Evolutionary conservation across 139 green algal genomes (phyloP).

Genomic region (Chlorella vulgaris): DNA sequence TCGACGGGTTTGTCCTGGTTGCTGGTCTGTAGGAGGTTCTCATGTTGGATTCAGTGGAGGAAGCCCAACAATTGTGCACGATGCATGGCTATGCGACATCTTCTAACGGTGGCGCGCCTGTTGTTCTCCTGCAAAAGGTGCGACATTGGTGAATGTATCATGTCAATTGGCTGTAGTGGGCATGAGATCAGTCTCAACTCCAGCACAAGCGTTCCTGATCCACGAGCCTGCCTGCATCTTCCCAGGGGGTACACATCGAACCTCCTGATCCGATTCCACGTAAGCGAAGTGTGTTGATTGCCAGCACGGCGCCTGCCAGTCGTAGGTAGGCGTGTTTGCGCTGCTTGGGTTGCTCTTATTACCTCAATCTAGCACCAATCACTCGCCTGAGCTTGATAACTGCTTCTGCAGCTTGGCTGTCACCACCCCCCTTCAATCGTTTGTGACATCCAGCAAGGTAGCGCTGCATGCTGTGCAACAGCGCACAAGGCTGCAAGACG

Average conservation of each 20-base stretch:
- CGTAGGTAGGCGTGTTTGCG: slow-evolving; percentile 14
- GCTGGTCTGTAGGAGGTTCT: slow-evolving; percentile 19
- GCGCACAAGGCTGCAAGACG: neutral
- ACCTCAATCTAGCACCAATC: too few species aligned
- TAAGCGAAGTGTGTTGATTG: slow-evolving; percentile 27
- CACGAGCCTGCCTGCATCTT: too few species aligned
- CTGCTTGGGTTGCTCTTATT: neutral
- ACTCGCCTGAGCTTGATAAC: too few species aligned
- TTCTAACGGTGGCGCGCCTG: neutral
- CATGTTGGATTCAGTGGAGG: slow-evolving; percentile 31
- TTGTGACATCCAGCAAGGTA: neutral
- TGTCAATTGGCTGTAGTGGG: neutral
- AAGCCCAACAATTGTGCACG: slow-evolving; percentile 22
- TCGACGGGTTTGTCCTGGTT: too few species aligned
- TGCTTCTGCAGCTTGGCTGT: slow-evolving; percentile 13
- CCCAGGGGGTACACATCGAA: slow-evolving; percentile 29
- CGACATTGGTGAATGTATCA: neutral
- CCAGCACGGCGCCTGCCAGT: slow-evolving; percentile 17
- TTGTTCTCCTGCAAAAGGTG: slow-evolving; percentile 14
- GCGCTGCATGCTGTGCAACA: neutral
- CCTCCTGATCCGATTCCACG: slow-evolving; percentile 22
- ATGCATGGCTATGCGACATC: slow-evolving; percentile 18
- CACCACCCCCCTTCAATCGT: slow-evolving; percentile 6
- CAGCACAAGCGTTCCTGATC: too few species aligned
- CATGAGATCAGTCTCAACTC: too few species aligned